phyloP scores from a whole-genome alignment of 306 rosid genomes.

The Quercus engelmannii region DNA sequence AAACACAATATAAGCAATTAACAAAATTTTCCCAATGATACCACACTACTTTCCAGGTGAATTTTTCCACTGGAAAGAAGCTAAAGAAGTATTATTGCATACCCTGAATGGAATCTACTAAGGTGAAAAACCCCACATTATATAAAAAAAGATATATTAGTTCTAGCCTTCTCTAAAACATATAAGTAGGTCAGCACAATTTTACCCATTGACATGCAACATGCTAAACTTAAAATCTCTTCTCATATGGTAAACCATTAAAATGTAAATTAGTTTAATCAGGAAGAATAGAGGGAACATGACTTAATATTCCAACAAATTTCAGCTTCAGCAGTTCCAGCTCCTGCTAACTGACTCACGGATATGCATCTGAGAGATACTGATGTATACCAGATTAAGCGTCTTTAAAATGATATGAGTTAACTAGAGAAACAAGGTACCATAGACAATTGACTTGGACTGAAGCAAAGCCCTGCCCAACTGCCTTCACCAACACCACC shows the following conservation, averaged over 20 bases:
- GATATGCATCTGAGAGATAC: neutral
- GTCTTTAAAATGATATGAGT: neutral
- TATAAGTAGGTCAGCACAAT: neutral
- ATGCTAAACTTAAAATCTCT: neutral
- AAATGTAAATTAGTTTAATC: neutral
- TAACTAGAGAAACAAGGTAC: conserved; percentile 39
- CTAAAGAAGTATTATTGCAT: neutral
- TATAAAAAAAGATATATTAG: neutral
- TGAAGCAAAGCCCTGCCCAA: conserved; percentile 93
- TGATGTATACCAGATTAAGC: neutral
- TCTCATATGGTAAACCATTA: neutral
- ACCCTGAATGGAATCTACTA: neutral
- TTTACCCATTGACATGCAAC: neutral
- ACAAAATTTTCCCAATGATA: neutral
- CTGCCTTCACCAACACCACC: conserved; percentile 79
- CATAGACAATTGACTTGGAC: conserved; percentile 66
- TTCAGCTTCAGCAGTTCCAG: neutral
- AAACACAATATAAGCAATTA: neutral
- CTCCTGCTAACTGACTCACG: neutral
- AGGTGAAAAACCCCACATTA: neutral
- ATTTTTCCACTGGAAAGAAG: neutral
- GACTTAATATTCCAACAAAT: neutral
- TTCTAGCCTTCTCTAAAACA: neutral
- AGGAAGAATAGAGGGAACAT: neutral
- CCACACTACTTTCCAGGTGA: neutral